These are phyloP conservation scores for Protomyces inouyei DNA, from an alignment of 1,139 yeast genomes.

Conservation along the genomic window DNA sequence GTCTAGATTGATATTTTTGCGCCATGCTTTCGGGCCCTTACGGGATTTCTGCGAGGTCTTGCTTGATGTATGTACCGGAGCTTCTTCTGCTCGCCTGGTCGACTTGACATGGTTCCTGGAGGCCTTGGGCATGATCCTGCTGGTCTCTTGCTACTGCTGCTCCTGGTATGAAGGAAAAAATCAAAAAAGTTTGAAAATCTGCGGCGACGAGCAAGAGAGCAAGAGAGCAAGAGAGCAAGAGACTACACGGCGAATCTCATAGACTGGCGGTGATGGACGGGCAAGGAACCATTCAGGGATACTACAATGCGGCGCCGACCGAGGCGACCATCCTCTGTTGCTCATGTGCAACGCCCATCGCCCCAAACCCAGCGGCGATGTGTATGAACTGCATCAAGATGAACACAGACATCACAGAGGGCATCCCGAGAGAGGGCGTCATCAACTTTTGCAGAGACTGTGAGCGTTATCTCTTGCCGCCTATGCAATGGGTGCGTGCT, in stretches of 20 bases:
- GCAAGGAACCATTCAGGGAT: slow-evolving; percentile 18
- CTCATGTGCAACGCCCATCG: slow-evolving; percentile 98
- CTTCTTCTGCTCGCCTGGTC: slow-evolving; percentile 2
- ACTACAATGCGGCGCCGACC: slow-evolving; percentile 26
- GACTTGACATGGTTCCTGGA: slow-evolving; percentile 20
- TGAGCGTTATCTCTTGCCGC: slow-evolving; percentile 93
- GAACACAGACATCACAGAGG: slow-evolving; percentile 90
- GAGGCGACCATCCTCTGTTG: slow-evolving; percentile 77
- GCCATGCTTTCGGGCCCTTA: slow-evolving; percentile 93
- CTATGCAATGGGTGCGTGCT: slow-evolving; percentile 86
- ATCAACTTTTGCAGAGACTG: slow-evolving; percentile 94
- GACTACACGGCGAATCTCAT: background rate
- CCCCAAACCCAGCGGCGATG: slow-evolving; percentile 75
- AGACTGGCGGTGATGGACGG: background rate
- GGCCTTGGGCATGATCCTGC: slow-evolving; percentile 2
- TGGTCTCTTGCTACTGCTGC: no score
- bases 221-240: background rate
- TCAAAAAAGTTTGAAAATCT: background rate
- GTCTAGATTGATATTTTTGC: slow-evolving; percentile 82
- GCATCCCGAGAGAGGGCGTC: slow-evolving; percentile 91
- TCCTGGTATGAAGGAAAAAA: background rate
- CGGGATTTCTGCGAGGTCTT: slow-evolving; percentile 58
- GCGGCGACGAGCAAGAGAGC: background rate
- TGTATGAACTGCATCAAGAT: slow-evolving; percentile 95
- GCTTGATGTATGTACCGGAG: slow-evolving; percentile 26